Base-by-base conservation (phyloP, 495 filamentous ascomycete genomes). In the Umbilicaria muhlenbergii region DNA sequence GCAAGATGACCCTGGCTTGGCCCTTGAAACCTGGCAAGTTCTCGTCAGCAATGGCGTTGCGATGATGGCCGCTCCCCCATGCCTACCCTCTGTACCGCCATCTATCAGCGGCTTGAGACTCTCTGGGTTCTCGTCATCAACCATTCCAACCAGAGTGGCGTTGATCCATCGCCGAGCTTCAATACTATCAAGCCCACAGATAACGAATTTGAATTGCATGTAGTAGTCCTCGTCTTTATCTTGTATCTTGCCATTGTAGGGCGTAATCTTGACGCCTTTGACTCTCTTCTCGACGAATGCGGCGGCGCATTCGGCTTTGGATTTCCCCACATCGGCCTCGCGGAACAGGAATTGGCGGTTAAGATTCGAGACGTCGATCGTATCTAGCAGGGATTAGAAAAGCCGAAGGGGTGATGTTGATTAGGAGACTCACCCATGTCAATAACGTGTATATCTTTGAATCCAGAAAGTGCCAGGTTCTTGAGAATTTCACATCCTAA, bases 151-250 rank as follows among this genome's bases (percentile, higher is more conserved):
- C 3, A 99, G 69, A 2, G 79, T 94, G 15, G 88, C 79, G 61
- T 96, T 99, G 66, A 99, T 99, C 92, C 92, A 99, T 44, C 92
- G 76, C 21, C 92, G 74, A 34, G 92, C 92, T 65, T 95, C 92
- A 53, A 99, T 89, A 58, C 84, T 93, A 61, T 99, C 92, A 36
- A 99, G 68, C n/a, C 92, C 92, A 59, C 91, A 99, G 37, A 99
- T 73, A 36, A 99, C 69, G 33, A 94, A 69, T 51, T 84, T 81
- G 62, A 99, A 99, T 47, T 93, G 86, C 86, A 89, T 91, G 65
- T 99, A 99, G 54, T 92, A 99, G 42, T 89, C 84, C 44, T 93
- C 83, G 54, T 93, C 89, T 51, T 89, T 93, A 64, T 99, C 92
- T 56, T 99, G 92, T 52, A 99, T 96, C 54, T 83, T 85, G 55